phyloP scores from a whole-genome alignment of 2,329 filamentous ascomycete species.

The Clonostachys byssicola region DNA sequence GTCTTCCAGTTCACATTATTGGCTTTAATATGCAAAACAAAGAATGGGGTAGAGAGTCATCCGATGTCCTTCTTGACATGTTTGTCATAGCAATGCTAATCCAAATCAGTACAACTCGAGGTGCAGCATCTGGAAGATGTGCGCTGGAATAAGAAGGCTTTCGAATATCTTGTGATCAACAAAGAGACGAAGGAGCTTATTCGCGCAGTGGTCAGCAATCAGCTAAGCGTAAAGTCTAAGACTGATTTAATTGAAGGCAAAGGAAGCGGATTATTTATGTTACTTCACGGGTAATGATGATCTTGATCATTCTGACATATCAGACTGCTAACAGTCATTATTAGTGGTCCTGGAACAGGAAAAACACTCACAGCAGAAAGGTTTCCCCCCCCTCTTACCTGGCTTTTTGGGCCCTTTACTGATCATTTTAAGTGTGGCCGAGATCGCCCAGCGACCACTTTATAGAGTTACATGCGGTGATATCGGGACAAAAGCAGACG shows the following conservation, averaged over 20 bases:
- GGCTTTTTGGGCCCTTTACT: no score
- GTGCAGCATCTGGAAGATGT: background rate
- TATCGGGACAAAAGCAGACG: no score
- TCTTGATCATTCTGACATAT: no score
- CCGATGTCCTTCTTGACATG: no score
- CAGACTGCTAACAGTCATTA: no score
- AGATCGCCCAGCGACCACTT: no score
- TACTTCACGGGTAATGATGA: slow-evolving; percentile 14
- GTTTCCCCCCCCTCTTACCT: no score
- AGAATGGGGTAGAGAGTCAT: no score
- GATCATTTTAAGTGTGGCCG: no score
- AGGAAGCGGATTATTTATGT: slow-evolving; percentile 19
- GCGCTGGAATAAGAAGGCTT: slow-evolving; percentile 8
- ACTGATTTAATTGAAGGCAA: slow-evolving; percentile 25
- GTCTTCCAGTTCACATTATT: no score
- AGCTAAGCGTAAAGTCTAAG: slow-evolving; percentile 10
- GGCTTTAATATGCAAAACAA: no score
- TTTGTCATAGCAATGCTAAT: background rate
- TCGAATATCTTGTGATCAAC: slow-evolving; percentile 9
- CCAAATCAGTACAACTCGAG: background rate
- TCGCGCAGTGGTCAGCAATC: slow-evolving; percentile 15
- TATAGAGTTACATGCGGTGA: no score
- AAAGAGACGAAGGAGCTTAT: slow-evolving; percentile 17
- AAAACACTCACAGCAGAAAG: slow-evolving; percentile 20
- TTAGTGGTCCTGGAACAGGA: slow-evolving; percentile 19